A percentile compares a stretch with the other conserved stretches of the same genome.
Evolutionary conservation across 495 filamentous ascomycete species (phyloP).

Genomic region (Articulospora tetracladia): DNA sequence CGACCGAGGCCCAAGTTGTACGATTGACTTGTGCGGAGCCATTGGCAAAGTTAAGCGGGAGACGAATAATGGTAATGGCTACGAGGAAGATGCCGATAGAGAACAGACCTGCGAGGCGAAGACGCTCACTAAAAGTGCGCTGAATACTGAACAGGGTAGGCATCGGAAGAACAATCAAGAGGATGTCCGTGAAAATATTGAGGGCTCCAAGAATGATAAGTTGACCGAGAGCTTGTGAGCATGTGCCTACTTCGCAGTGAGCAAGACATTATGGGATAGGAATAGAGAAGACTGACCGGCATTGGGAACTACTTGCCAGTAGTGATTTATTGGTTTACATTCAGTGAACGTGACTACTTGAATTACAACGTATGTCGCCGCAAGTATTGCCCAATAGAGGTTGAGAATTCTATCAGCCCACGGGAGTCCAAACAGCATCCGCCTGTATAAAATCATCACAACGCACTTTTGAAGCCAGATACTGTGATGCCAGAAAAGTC

Average conservation of each 20-base stretch:
- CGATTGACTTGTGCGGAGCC: slow-evolving; percentile 34
- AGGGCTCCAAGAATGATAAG: slow-evolving; percentile 24
- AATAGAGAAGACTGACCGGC: slow-evolving; percentile 23
- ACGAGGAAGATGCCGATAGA: slow-evolving; percentile 26
- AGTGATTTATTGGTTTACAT: slow-evolving; percentile 38
- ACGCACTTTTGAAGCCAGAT: slow-evolving; percentile 42
- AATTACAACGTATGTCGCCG: slow-evolving; percentile 32
- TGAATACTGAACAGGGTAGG: slow-evolving; percentile 34
- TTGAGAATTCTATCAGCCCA: slow-evolving; percentile 33
- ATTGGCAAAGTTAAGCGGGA: slow-evolving; percentile 20
- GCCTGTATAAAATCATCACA: slow-evolving; percentile 37
- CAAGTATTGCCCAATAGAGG: slow-evolving; percentile 29
- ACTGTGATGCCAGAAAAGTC: neutral
- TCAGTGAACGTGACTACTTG: slow-evolving; percentile 40
- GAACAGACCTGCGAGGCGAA: slow-evolving; percentile 4
- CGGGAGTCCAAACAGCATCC: slow-evolving; percentile 32
- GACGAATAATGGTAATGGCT: slow-evolving; percentile 20
- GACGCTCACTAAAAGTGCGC: slow-evolving; percentile 21
- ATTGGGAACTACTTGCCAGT: slow-evolving; percentile 39
- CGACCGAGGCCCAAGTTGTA: slow-evolving; percentile 38
- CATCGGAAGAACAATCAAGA: slow-evolving; percentile 35
- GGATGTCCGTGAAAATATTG: slow-evolving; percentile 35
- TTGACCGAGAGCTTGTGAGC: slow-evolving; percentile 36
- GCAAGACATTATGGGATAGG: neutral
- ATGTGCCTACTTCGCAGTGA: slow-evolving; percentile 21